Conservation (phyloP, 495 filamentous ascomycete genomes). For the Cudoniella acicularis region DNA sequence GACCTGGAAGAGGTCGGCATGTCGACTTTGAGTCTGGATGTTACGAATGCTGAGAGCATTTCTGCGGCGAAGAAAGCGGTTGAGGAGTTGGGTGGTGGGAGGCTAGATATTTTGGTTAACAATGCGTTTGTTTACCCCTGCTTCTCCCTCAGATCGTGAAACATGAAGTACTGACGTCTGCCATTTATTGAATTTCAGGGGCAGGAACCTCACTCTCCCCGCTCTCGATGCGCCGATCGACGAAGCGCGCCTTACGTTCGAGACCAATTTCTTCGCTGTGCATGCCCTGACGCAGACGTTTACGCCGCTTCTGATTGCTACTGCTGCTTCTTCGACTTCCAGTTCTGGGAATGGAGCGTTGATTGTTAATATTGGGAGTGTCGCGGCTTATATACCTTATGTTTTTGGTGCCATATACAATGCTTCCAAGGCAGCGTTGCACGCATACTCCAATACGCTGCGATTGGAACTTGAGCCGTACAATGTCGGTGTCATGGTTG, state of each 20-base stretch:
- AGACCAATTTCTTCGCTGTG: conserved; percentile 50
- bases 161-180: neutral
- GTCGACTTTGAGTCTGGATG: conserved; percentile 44
- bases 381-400: conserved; percentile 35
- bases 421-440: conserved; percentile 17
- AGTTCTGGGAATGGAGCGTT: conserved; percentile 37
- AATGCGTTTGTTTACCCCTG: conserved; percentile 61
- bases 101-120: conserved; percentile 63
- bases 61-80: conserved; percentile 42
- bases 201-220: conserved; percentile 24
- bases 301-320: conserved; percentile 42
- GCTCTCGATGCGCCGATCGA: conserved; percentile 44
- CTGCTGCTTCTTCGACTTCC: conserved; percentile 12
- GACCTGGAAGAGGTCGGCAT: conserved; percentile 44
- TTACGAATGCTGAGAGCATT: conserved; percentile 49
- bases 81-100: conserved; percentile 47
- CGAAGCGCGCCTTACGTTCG: conserved; percentile 38
- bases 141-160: no score
- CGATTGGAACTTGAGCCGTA: conserved; percentile 24
- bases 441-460: conserved; percentile 19
- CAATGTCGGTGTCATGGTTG: conserved; percentile 49
- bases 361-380: conserved; percentile 47
- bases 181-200: neutral
- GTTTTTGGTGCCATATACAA: conserved; percentile 20
- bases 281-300: conserved; percentile 54